A percentile compares a stretch with the other conserved stretches of the same genome.
Conservation (phyloP, 768 basidiomycete species). For the Omphalotus guepiniiformis region DNA sequence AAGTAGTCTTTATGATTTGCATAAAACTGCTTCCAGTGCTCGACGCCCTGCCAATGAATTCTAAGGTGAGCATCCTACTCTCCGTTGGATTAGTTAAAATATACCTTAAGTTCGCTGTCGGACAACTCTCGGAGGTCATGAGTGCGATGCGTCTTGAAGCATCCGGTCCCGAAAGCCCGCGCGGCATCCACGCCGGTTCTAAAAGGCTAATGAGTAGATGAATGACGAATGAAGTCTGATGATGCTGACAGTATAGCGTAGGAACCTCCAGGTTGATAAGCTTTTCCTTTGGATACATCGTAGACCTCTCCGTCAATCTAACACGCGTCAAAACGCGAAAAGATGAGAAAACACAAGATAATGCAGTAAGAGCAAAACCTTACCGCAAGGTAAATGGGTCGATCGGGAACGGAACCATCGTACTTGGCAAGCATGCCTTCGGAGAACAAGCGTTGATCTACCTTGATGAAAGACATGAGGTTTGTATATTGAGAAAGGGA, state of each 20-base stretch:
- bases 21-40: constrained; percentile 92
- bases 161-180: constrained; percentile 89
- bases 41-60: constrained; percentile 67
- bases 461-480: constrained; percentile 26
- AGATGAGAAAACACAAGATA: constrained; percentile 2
- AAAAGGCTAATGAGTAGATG: constrained; percentile 18
- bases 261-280: constrained; percentile 88
- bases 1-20: constrained; percentile 72
- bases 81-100: too few relatives aligned
- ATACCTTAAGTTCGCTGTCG: constrained; percentile 65
- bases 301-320: constrained; percentile 92
- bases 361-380: constrained; percentile 23
- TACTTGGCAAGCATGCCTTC: constrained; percentile 61
- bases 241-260: constrained; percentile 68
- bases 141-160: constrained; percentile 86
- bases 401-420: constrained; percentile 62
- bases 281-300: constrained; percentile 76
- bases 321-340: too few relatives aligned
- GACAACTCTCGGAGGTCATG: constrained; percentile 85
- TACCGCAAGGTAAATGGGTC: constrained; percentile 84
- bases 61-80: too few relatives aligned
- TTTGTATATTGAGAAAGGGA: background rate
- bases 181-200: constrained; percentile 88
- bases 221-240: constrained; percentile 13
- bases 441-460: constrained; percentile 67